These are phyloP conservation scores for Boletus reticuloceps DNA, from an alignment of 768 basidiomycete species.

Conservation along the genomic window DNA sequence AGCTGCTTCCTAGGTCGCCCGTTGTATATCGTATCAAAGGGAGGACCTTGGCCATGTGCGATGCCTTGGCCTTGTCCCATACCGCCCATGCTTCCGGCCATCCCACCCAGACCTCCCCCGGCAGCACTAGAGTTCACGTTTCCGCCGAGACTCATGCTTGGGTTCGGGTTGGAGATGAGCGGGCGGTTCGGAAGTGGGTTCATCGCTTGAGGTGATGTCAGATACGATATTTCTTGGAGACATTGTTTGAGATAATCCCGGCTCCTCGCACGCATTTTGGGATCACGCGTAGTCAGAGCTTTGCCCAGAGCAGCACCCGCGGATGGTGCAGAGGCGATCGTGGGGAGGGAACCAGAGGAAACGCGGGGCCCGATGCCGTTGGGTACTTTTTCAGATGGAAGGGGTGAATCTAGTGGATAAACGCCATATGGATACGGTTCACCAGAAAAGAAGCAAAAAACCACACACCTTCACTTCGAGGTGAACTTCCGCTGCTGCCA, in stretches of 20 bases:
- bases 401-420: slow-evolving; percentile 61
- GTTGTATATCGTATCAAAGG: slow-evolving; percentile 75
- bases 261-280: slow-evolving; percentile 92
- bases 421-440: slow-evolving; percentile 1
- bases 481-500: slow-evolving; percentile 79
- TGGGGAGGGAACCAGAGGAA: slow-evolving; percentile 46
- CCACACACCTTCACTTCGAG: slow-evolving; percentile 73
- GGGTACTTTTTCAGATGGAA: slow-evolving; percentile 63
- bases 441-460: background rate
- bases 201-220: slow-evolving; percentile 96
- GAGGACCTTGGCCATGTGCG: slow-evolving; percentile 29
- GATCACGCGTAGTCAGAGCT: slow-evolving; percentile 81
- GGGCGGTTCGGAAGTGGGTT: slow-evolving; percentile 93
- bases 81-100: slow-evolving; percentile 11
- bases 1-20: slow-evolving; percentile 80
- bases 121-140: slow-evolving; percentile 20
- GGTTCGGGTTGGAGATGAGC: slow-evolving; percentile 51
- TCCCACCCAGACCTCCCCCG: slow-evolving; percentile 9
- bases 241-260: slow-evolving; percentile 99
- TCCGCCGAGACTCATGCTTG: slow-evolving; percentile 19
- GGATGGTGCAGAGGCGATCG: slow-evolving; percentile 28
- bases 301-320: slow-evolving; percentile 55
- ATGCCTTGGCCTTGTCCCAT: slow-evolving; percentile 18
- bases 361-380: slow-evolving; percentile 59
- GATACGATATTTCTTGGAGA: slow-evolving; percentile 95